These are phyloP conservation scores for Kluyveromyces lactis DNA, from an alignment of 805 yeast genomes.

Conservation along the genomic window DNA sequence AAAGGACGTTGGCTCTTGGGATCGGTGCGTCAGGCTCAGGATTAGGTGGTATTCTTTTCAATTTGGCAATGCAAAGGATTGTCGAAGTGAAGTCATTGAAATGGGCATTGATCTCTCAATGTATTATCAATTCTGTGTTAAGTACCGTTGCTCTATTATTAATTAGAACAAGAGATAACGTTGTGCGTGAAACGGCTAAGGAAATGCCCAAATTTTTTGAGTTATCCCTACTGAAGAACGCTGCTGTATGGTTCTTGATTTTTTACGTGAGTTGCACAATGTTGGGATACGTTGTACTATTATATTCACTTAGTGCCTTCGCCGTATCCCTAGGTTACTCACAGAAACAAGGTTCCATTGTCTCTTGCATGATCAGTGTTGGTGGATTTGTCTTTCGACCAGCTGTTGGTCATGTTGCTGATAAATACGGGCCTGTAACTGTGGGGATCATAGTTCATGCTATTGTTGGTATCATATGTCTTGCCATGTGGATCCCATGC, in stretches of 20 bases:
- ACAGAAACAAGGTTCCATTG: constrained; percentile 46
- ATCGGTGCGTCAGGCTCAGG: constrained; percentile 34
- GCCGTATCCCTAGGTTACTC: constrained; percentile 53
- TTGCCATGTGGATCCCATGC: constrained; percentile 52
- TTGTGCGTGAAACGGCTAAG: constrained; percentile 4
- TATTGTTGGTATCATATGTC: constrained; percentile 33
- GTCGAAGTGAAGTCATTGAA: constrained; percentile 21
- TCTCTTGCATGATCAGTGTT: constrained; percentile 50
- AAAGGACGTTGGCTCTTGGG: constrained; percentile 33
- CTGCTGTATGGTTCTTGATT: constrained; percentile 27
- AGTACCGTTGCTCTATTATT: constrained; percentile 26
- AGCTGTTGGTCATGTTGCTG: constrained; percentile 41
- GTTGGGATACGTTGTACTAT: constrained; percentile 52
- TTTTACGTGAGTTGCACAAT: constrained; percentile 40
- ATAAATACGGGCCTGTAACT: constrained; percentile 44
- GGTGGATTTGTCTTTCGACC: constrained; percentile 55
- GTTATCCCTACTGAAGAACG: background rate
- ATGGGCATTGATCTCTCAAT: constrained; percentile 30
- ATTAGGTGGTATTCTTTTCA: constrained; percentile 36
- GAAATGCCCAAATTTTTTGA: constrained; percentile 1
- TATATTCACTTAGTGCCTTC: constrained; percentile 52
- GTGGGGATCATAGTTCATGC: constrained; percentile 33
- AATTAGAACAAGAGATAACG: constrained; percentile 32
- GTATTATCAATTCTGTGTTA: constrained; percentile 28
- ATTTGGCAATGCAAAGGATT: constrained; percentile 28